phyloP scores from a whole-genome alignment of 75 land plant genomes.

The Pinus tabuliformis region DNA sequence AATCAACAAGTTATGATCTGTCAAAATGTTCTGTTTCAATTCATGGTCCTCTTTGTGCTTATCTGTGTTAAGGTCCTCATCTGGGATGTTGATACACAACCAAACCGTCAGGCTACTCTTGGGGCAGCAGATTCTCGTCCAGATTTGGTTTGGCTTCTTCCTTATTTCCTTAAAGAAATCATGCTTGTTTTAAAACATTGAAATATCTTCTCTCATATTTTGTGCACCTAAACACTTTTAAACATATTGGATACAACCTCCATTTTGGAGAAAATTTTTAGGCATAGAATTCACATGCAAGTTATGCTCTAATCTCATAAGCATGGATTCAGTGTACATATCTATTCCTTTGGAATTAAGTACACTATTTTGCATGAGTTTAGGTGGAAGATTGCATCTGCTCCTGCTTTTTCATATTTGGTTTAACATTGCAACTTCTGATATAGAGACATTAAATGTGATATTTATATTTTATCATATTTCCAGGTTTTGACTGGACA shows the following conservation, averaged over 20 bases:
- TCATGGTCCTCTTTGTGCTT: neutral
- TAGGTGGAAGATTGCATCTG: neutral
- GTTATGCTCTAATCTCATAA: neutral
- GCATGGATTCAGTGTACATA: neutral
- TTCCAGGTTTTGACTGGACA: constrained; percentile 91
- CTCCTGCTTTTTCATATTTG: neutral
- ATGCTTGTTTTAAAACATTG: neutral
- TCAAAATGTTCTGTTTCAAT: neutral
- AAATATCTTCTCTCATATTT: neutral
- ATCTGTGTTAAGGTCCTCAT: constrained; percentile 65
- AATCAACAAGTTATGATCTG: neutral
- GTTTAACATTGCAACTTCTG: neutral
- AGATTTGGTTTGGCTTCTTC: constrained; percentile 65
- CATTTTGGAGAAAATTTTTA: neutral
- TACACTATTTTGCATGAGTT: neutral
- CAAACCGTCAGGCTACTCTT: constrained; percentile 86
- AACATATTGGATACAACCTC: neutral
- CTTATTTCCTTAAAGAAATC: neutral
- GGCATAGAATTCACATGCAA: neutral
- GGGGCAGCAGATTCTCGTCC: constrained; percentile 86
- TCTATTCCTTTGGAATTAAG: neutral
- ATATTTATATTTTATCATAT: neutral
- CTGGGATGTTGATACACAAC: constrained; percentile 97
- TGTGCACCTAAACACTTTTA: neutral
- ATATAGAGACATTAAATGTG: neutral